Conservation (phyloP, 1,284 basidiomycete genomes). For the Malassezia arunalokei region DNA sequence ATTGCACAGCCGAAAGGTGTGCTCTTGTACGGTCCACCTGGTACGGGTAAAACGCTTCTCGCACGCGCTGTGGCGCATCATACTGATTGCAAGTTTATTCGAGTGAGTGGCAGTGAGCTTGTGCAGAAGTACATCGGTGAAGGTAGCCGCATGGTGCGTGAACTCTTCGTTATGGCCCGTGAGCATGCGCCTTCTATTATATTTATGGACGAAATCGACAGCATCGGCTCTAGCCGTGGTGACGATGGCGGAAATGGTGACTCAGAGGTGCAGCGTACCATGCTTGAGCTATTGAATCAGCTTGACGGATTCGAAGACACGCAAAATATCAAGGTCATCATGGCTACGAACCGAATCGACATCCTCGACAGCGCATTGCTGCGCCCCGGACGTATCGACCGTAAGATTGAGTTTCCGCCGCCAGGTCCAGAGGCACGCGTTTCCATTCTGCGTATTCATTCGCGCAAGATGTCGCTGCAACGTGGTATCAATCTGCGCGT, state of each 20-base stretch:
- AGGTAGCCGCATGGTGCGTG: conserved; percentile 64
- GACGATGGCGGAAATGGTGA: conserved; percentile 75
- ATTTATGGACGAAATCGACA: conserved; percentile 99
- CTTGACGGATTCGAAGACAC: conserved; percentile 93
- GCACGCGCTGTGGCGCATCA: conserved; percentile 56
- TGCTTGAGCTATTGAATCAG: conserved; percentile 93
- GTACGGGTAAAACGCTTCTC: conserved; percentile 44
- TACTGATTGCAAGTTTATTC: conserved; percentile 95
- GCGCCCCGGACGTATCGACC: conserved; percentile 89
- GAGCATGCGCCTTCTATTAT: conserved; percentile 99
- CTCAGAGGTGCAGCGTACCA: conserved; percentile 93
- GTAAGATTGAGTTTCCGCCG: conserved; percentile 98
- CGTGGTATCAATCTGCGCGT: conserved; percentile 89
- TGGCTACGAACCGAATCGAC: conserved; percentile 97
- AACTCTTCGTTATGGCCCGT: conserved; percentile 95
- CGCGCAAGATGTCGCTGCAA: conserved; percentile 97
- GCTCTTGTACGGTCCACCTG: conserved; percentile 43
- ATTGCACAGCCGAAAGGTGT: conserved; percentile 81
- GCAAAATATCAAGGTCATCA: conserved; percentile 98
- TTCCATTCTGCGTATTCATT: conserved; percentile 90
- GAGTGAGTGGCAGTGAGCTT: conserved; percentile 84
- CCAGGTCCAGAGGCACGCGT: conserved; percentile 95
- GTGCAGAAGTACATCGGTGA: conserved; percentile 99
- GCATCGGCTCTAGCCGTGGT: conserved; percentile 84
- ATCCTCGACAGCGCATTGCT: conserved; percentile 89